These are phyloP conservation scores for Silene latifolia DNA, from an alignment of 148 eudicot species.

Conservation along the genomic window DNA sequence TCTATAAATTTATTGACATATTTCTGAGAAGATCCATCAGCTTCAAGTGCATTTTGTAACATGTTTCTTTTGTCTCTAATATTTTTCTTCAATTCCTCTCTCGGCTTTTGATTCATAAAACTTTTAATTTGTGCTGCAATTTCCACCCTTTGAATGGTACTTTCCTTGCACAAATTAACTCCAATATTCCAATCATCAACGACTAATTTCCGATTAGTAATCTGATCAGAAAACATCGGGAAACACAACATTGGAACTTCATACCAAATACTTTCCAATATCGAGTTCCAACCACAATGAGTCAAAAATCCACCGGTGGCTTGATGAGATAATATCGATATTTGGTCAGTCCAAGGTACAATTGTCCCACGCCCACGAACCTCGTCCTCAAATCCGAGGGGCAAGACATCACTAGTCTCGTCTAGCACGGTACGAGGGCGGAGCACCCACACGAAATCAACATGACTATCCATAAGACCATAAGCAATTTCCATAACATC, in stretches of 20 bases:
- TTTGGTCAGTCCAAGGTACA: constrained; percentile 64
- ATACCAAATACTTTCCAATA: constrained; percentile 61
- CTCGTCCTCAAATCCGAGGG: constrained; percentile 45
- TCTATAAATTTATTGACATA: constrained; percentile 38
- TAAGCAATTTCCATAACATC: constrained; percentile 49
- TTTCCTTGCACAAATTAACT: constrained; percentile 38
- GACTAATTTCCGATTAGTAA: constrained; percentile 61
- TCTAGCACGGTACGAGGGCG: constrained; percentile 35
- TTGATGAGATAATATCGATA: constrained; percentile 38
- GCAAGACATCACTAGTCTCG: constrained; percentile 16
- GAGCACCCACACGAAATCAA: constrained; percentile 67
- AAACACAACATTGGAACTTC: constrained; percentile 58
- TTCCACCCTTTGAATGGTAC: constrained; percentile 25
- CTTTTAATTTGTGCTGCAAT: constrained; percentile 35
- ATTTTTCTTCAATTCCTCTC: constrained; percentile 20
- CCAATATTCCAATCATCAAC: constrained; percentile 78
- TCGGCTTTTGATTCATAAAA: constrained; percentile 34
- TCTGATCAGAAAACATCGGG: constrained; percentile 62
- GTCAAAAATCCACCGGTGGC: constrained; percentile 63
- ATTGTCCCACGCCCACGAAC: constrained; percentile 41
- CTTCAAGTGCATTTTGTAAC: constrained; percentile 32
- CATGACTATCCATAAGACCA: constrained; percentile 47
- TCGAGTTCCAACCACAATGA: constrained; percentile 82
- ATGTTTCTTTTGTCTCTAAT: constrained; percentile 27
- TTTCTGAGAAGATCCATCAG: constrained; percentile 45